A percentile compares a stretch with the other conserved stretches of the same genome.
phyloP scores from a whole-genome alignment of 768 basidiomycete genomes.

The Pisolithus marmoratus region DNA sequence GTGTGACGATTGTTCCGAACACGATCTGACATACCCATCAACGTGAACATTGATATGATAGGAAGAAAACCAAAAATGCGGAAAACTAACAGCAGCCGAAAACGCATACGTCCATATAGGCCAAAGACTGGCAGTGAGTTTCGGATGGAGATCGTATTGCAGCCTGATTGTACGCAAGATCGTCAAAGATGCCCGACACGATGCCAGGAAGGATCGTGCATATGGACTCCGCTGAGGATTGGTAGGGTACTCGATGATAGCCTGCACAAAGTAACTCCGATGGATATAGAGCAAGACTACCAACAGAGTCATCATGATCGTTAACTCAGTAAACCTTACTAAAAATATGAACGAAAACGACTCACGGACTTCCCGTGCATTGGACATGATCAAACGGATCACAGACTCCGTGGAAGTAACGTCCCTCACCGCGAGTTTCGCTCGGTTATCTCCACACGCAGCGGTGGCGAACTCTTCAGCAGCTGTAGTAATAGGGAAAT shows the following conservation, averaged over 20 bases:
- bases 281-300: conserved; percentile 60
- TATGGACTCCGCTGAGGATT: conserved; percentile 64
- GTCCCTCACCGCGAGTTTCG: conserved; percentile 7
- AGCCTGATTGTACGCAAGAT: conserved; percentile 48
- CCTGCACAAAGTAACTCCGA: conserved; percentile 65
- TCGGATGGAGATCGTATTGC: conserved; percentile 43
- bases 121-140: conserved; percentile 52
- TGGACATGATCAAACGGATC: conserved; percentile 33
- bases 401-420: conserved; percentile 25
- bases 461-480: conserved; percentile 35
- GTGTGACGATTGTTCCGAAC: conserved; percentile 73
- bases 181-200: conserved; percentile 52
- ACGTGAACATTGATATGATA: not conserved
- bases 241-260: conserved; percentile 58
- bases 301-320: not conserved
- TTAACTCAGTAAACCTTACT: conserved; percentile 1
- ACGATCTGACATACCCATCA: conserved; percentile 46
- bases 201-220: conserved; percentile 57
- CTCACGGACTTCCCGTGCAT: conserved; percentile 34
- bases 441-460: conserved; percentile 15
- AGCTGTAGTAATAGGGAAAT: conserved; percentile 53
- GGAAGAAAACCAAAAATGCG: no score
- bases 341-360: not conserved
- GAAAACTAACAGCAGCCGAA: conserved; percentile 41
- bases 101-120: conserved; percentile 58